These are phyloP conservation scores for Solanum stenotomum DNA, from an alignment of 257 asterid species.

Conservation along the genomic window DNA sequence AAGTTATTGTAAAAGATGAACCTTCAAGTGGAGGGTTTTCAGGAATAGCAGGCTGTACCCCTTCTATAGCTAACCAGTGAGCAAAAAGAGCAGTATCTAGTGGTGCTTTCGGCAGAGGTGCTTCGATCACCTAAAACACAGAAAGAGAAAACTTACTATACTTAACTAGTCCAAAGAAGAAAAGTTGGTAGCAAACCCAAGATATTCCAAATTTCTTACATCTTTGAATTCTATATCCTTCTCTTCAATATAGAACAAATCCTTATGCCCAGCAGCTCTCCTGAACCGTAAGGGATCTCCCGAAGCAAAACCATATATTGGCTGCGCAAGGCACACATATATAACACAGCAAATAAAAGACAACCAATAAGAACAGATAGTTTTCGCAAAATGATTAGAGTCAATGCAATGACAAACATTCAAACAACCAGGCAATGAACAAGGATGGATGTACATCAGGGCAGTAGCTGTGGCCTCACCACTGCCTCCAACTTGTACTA, in stretches of 20 bases:
- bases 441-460: neutral
- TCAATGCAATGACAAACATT: neutral
- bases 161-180: neutral
- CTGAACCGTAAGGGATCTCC: constrained; percentile 80
- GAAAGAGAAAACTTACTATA: neutral
- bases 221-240: constrained; percentile 94
- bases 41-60: constrained; percentile 95
- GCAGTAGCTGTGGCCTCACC: neutral
- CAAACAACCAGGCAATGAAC: neutral
- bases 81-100: constrained; percentile 70
- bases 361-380: neutral
- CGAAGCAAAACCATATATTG: constrained; percentile 88
- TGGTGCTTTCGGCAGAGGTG: constrained; percentile 93
- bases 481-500: neutral
- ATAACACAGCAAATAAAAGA: neutral
- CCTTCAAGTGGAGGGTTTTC: constrained; percentile 93
- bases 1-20: constrained; percentile 15
- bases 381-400: neutral
- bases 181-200: neutral
- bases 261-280: constrained; percentile 90
- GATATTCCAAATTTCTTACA: constrained; percentile 24
- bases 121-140: constrained; percentile 72
- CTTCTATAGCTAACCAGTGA: constrained; percentile 96
- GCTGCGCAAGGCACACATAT: constrained; percentile 29
- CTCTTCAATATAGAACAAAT: constrained; percentile 80